phyloP scores from a whole-genome alignment of 2,329 filamentous ascomycete genomes.

The Exophiala sp. region DNA sequence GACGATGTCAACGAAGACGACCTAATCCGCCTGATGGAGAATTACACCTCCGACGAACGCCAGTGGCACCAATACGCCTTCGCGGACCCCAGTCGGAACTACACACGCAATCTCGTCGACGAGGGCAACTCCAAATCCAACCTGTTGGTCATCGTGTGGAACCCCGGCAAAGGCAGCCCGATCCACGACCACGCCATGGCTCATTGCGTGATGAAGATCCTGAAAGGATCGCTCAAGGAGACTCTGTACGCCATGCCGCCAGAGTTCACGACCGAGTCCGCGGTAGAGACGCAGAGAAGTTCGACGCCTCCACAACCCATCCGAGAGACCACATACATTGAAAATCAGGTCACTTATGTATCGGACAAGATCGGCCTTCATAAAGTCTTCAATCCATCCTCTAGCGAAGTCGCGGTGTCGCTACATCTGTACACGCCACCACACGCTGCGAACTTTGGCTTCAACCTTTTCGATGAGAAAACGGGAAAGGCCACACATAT shows the following conservation, averaged over 20 bases:
- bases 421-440: constrained; percentile 86
- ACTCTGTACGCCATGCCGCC: constrained; percentile 74
- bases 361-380: constrained; percentile 83
- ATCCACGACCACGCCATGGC: constrained; percentile 88
- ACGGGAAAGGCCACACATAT: constrained; percentile 73
- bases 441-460: constrained; percentile 79
- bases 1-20: constrained; percentile 74
- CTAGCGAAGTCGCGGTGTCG: constrained; percentile 71
- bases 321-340: constrained; percentile 63
- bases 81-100: constrained; percentile 64
- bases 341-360: constrained; percentile 84
- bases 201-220: constrained; percentile 88
- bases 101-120: constrained; percentile 86
- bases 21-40: constrained; percentile 68
- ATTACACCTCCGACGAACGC: constrained; percentile 64
- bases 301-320: constrained; percentile 60
- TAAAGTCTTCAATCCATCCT: constrained; percentile 68
- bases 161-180: constrained; percentile 73
- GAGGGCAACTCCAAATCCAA: constrained; percentile 82
- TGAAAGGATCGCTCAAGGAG: constrained; percentile 75
- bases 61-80: constrained; percentile 77
- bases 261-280: constrained; percentile 29
- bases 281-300: constrained; percentile 22
- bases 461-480: constrained; percentile 72
- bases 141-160: constrained; percentile 64